Conservation (phyloP, 2,329 filamentous ascomycete genomes). For the Xylaria sp. region DNA sequence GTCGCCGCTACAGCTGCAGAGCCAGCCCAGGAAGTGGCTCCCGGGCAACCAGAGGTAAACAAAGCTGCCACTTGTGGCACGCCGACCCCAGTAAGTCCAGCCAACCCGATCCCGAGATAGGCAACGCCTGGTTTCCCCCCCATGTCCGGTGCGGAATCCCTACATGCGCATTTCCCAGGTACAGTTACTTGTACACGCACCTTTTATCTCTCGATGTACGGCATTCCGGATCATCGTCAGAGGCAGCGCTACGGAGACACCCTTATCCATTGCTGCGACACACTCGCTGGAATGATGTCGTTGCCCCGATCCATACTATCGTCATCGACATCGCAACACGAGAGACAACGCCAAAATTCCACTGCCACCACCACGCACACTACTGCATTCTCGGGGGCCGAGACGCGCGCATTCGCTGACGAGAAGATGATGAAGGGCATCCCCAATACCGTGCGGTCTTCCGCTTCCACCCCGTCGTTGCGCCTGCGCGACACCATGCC, state of each 20-base stretch:
- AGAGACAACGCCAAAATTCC: conserved; percentile 28
- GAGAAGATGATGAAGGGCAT: conserved; percentile 13
- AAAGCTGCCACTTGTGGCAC: background rate
- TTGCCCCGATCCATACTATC: conserved; percentile 37
- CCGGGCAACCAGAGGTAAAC: conserved; percentile 22
- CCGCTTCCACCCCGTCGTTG: conserved; percentile 72
- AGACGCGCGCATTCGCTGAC: conserved; percentile 4
- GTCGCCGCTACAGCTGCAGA: too few species aligned
- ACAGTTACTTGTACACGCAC: too few species aligned
- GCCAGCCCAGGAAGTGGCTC: conserved; percentile 6
- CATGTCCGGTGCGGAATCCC: background rate
- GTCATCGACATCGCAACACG: background rate
- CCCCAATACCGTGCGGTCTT: conserved; percentile 45
- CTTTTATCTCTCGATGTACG: conserved; percentile 16
- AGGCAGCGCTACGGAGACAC: conserved; percentile 24
- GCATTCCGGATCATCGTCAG: conserved; percentile 23
- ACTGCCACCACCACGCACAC: conserved; percentile 21
- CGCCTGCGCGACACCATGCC: conserved; percentile 66
- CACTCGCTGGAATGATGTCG: conserved; percentile 34
- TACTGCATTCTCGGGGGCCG: conserved; percentile 8
- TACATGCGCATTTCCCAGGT: too few species aligned
- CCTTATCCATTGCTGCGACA: conserved; percentile 22
- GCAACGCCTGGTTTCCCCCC: background rate
- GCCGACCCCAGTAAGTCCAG: conserved; percentile 14
- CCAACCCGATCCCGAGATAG: background rate